Evolutionary conservation across 2,329 filamentous ascomycete genomes (phyloP), one percentile per base, ranked within the genome.

Genomic region (Aureobasidium sp.): DNA sequence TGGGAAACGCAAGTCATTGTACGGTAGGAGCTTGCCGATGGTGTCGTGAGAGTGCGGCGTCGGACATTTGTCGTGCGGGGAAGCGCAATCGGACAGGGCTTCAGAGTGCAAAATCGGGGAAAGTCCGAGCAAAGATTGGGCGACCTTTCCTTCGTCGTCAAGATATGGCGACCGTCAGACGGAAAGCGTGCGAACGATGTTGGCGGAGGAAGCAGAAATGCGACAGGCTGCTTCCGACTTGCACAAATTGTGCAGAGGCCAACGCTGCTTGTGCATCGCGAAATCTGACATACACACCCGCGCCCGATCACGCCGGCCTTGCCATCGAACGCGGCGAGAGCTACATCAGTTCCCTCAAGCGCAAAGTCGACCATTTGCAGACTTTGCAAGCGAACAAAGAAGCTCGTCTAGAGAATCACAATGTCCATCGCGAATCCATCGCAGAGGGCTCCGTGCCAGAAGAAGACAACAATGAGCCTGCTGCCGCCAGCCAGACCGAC

Each of bases 311-410:
- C 9, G 41, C 15, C n/a, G 53, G 39, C 16, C 53, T 57, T 37
- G 41, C 53, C 29, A 57, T 57, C 36, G 53, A 57, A 37, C 39
- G 53, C 16, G 53, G 53, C 29, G 53, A 57, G 15, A 57, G 53
- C n/a, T 57, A 57, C 41, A 57, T 57, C 53, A 47, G 32, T 25
- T 57, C 53, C 0, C 53, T 57, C 39, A 57, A 57, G 21, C 53
- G 53, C 29, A 57, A 57, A 6, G n/a, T 57, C 29, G 53, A 57
- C 29, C 53, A 57, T 15, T n/a, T 57, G 15, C 53, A 57, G 41
- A 36, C 27, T 36, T 10, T 57, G 30, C 53, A 47, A 27, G 41
- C 53, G 2, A 57, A 36, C 41, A 57, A 57, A 13, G 27, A 57
- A 44, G 29, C 53, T 11, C 53, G 53, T 27, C 39, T 47, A 1